Conservation (phyloP, 2,329 filamentous ascomycete genomes). For the Phaeosphaeriaceae sp. region DNA sequence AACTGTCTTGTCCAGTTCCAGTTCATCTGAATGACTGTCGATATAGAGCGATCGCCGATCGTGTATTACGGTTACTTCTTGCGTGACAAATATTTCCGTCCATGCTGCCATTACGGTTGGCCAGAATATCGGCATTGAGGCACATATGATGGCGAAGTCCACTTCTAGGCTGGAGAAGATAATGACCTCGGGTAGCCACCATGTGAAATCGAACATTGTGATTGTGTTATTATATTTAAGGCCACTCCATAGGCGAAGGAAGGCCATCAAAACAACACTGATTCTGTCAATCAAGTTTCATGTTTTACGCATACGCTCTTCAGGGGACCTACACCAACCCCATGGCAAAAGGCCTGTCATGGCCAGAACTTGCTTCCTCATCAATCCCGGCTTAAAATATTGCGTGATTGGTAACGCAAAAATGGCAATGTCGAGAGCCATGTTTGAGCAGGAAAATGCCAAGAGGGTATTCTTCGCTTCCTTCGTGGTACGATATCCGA, state of each 20-base stretch:
- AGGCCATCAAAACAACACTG: conserved; percentile 38
- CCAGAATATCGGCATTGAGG: conserved; percentile 48
- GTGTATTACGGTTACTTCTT: conserved; percentile 40
- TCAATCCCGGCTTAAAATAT: conserved; percentile 29
- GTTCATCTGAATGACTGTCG: conserved; percentile 11
- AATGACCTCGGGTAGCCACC: conserved; percentile 37
- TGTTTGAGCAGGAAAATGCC: conserved; percentile 36
- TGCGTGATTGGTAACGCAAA: conserved; percentile 36
- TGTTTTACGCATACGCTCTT: neutral
- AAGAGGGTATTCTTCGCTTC: conserved; percentile 26
- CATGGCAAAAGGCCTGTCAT: conserved; percentile 32
- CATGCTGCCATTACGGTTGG: conserved; percentile 35
- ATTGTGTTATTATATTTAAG: conserved; percentile 20
- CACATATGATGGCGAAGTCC: conserved; percentile 45
- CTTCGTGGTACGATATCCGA: conserved; percentile 19
- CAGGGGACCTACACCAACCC: conserved; percentile 30
- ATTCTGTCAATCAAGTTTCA: conserved; percentile 5
- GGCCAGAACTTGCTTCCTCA: conserved; percentile 31
- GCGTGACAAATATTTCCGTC: conserved; percentile 42
- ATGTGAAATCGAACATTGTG: conserved; percentile 38
- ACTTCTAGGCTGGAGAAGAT: conserved; percentile 43
- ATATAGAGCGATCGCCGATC: conserved; percentile 21
- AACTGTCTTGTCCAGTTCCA: conserved; percentile 24
- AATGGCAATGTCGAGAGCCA: conserved; percentile 38
- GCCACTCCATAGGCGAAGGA: conserved; percentile 37